Evolutionary conservation across 2,329 filamentous ascomycete species (phyloP).

Genomic region (Pseudohalonectria lignicola): DNA sequence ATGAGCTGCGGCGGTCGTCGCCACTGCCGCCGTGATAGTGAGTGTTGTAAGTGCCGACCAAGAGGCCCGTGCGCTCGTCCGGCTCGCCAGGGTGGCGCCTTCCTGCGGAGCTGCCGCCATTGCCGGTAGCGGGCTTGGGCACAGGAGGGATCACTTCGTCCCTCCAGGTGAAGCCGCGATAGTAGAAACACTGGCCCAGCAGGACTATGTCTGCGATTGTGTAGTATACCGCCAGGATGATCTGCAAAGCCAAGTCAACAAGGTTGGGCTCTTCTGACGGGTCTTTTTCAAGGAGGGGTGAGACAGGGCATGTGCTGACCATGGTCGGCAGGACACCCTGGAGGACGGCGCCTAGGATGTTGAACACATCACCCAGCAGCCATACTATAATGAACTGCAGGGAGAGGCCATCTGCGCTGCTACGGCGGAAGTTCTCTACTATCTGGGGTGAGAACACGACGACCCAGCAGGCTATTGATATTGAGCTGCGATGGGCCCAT

Average conservation of each 20-base stretch:
- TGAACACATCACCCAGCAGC: slow-evolving; percentile 64
- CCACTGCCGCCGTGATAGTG: slow-evolving; percentile 17
- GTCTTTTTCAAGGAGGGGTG: not conserved
- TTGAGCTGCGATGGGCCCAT: too few species aligned
- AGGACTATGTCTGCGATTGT: slow-evolving; percentile 43
- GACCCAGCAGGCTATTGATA: slow-evolving; percentile 96
- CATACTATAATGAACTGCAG: slow-evolving; percentile 81
- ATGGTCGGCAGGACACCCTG: slow-evolving; percentile 81
- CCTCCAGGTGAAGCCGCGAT: slow-evolving; percentile 67
- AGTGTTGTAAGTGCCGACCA: slow-evolving; percentile 31
- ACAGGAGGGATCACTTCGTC: slow-evolving; percentile 36
- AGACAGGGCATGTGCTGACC: too few species aligned
- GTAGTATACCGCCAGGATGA: slow-evolving; percentile 15
- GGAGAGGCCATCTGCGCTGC: slow-evolving; percentile 13
- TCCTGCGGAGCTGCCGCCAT: slow-evolving; percentile 1
- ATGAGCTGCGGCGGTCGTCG: slow-evolving; percentile 37
- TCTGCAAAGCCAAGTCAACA: slow-evolving; percentile 3
- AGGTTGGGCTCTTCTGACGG: not conserved
- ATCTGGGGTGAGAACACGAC: slow-evolving; percentile 97
- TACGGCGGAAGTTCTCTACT: slow-evolving; percentile 21
- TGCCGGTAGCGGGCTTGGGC: slow-evolving; percentile 21
- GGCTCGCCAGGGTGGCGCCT: slow-evolving; percentile 16
- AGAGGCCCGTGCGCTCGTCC: slow-evolving; percentile 41
- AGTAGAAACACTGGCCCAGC: slow-evolving; percentile 87
- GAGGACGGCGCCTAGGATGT: slow-evolving; percentile 16